phyloP scores from a whole-genome alignment of 2,329 filamentous ascomycete genomes.

The Didymella pomorum region DNA sequence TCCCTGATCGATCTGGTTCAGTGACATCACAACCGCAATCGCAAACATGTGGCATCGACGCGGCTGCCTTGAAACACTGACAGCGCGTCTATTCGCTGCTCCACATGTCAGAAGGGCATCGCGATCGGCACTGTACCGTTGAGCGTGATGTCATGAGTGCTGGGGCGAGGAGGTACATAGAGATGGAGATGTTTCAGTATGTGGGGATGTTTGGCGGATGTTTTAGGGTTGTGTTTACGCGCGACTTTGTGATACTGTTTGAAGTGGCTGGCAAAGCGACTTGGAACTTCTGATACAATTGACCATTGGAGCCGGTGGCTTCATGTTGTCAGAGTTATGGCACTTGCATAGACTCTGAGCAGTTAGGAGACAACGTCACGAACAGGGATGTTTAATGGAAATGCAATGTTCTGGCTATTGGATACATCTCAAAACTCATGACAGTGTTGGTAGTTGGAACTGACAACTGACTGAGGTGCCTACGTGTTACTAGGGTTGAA shows the following conservation, averaged over 20 bases:
- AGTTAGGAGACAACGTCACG: too few species aligned
- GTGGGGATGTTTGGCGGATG: neutral
- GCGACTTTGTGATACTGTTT: neutral
- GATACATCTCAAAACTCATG: too few species aligned
- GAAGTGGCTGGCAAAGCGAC: too few species aligned
- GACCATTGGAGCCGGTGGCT: too few species aligned
- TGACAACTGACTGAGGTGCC: too few species aligned
- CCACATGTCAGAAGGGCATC: neutral
- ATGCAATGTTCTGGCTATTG: too few species aligned
- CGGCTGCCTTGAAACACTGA: constrained; percentile 4
- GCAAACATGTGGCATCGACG: constrained; percentile 1
- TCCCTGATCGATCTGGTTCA: neutral
- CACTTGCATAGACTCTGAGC: too few species aligned
- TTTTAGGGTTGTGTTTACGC: neutral
- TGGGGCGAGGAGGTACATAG: neutral
- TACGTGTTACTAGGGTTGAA: too few species aligned
- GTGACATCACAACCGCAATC: constrained; percentile 5
- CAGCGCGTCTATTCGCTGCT: neutral
- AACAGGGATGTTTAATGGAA: too few species aligned
- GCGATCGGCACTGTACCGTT: neutral
- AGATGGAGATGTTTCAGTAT: neutral
- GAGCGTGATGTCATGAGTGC: neutral
- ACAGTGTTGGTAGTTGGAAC: too few species aligned
- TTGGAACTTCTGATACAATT: too few species aligned
- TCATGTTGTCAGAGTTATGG: too few species aligned